phyloP scores from a whole-genome alignment of 148 eudicot species.

The Arbutus unedo region DNA sequence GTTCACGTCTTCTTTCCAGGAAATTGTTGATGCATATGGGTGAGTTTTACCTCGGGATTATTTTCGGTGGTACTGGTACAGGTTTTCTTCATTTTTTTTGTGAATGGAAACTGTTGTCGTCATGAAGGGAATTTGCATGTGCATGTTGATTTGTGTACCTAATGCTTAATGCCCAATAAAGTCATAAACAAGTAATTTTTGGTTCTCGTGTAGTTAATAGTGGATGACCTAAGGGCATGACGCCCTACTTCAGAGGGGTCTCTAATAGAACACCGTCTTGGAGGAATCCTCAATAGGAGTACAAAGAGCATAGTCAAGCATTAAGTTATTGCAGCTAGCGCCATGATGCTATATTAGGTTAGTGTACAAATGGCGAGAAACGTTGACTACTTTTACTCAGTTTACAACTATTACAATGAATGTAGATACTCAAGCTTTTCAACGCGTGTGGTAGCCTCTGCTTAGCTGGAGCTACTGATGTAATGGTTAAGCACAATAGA shows the following conservation, averaged over 20 bases:
- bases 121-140: not conserved
- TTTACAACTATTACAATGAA: not conserved
- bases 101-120: not conserved
- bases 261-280: not conserved
- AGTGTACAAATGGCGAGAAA: not conserved
- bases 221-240: not conserved
- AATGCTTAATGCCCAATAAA: not conserved
- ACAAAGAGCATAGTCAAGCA: not conserved
- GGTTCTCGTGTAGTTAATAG: not conserved
- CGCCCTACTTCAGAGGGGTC: not conserved
- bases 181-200: too few relatives aligned
- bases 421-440: too few relatives aligned
- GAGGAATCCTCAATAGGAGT: not conserved
- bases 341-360: not conserved
- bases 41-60: conserved; percentile 31
- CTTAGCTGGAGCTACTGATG: not conserved
- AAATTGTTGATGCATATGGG: conserved; percentile 99
- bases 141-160: not conserved
- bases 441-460: not conserved
- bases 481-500: not conserved
- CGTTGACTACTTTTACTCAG: not conserved
- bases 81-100: not conserved
- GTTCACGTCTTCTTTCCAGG: conserved; percentile 78
- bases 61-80: not conserved
- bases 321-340: not conserved